Conservation (phyloP, 768 basidiomycete genomes). For the Tubosaeta sp. region DNA sequence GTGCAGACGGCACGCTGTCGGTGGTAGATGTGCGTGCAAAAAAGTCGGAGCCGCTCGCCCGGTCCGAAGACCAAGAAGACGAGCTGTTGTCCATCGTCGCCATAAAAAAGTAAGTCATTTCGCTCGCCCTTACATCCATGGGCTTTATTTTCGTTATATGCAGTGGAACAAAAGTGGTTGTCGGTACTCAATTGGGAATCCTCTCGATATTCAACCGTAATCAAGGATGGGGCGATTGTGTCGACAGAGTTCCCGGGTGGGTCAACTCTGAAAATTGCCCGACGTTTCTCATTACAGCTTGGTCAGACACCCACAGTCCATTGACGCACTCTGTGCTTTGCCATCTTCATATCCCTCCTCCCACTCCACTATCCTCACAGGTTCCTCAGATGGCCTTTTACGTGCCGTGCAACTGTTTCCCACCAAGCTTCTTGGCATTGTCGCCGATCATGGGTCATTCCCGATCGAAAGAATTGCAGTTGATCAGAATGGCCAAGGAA, state of each 20-base stretch:
- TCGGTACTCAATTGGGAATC: slow-evolving; percentile 88
- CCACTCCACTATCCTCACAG: slow-evolving; percentile 74
- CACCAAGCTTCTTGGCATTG: slow-evolving; percentile 83
- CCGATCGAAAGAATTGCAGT: slow-evolving; percentile 85
- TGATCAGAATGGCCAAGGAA: slow-evolving; percentile 50
- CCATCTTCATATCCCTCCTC: slow-evolving; percentile 58
- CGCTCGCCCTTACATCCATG: not conserved
- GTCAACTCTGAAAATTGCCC: slow-evolving; percentile 16
- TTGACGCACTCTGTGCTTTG: slow-evolving; percentile 80
- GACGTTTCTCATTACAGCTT: slow-evolving; percentile 10
- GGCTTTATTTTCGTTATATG: not conserved
- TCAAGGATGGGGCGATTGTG: slow-evolving; percentile 89
- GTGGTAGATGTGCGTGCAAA: slow-evolving; percentile 89
- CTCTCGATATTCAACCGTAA: slow-evolving; percentile 85
- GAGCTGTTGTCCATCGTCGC: slow-evolving; percentile 82
- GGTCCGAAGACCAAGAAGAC: slow-evolving; percentile 96
- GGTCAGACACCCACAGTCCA: slow-evolving; percentile 80
- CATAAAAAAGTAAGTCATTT: slow-evolving; percentile 65
- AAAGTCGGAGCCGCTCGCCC: slow-evolving; percentile 69
- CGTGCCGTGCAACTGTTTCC: slow-evolving; percentile 86
- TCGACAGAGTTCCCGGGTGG: slow-evolving; percentile 85
- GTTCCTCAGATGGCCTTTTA: slow-evolving; percentile 88
- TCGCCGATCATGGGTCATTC: slow-evolving; percentile 89
- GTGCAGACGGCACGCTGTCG: slow-evolving; percentile 90
- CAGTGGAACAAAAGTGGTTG: slow-evolving; percentile 76